Percentiles rank a stretch among this genome's conserved stretches.
Conservation (phyloP, 169 alveolate species). For the Cryptosporidium andersoni region DNA sequence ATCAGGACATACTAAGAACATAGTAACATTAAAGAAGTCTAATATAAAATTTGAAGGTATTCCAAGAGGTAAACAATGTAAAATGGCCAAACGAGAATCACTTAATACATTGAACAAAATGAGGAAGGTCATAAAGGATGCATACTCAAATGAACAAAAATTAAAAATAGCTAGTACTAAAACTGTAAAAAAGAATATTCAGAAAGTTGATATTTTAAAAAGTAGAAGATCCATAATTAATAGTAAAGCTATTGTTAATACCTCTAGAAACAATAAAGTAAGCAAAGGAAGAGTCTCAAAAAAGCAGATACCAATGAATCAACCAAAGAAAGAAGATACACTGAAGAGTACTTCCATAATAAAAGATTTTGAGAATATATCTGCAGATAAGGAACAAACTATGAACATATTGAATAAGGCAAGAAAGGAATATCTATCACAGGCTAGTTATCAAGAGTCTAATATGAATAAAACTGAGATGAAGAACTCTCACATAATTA, state of each 20-base stretch:
- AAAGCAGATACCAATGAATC: background rate
- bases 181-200: slow-evolving; percentile 9
- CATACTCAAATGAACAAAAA: background rate
- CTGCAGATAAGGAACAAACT: background rate
- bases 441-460: no score
- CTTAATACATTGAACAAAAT: no score
- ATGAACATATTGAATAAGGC: background rate
- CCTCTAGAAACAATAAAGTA: no score
- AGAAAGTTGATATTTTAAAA: background rate
- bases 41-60: no score
- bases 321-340: background rate
- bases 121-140: background rate
- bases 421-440: background rate
- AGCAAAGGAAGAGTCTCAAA: slow-evolving; percentile 14
- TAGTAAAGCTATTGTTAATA: background rate
- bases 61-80: no score
- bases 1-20: no score
- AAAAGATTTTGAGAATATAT: slow-evolving; percentile 6
- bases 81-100: no score
- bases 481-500: background rate
- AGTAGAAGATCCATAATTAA: background rate
- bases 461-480: background rate
- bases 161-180: slow-evolving; percentile 39
- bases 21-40: no score
- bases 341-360: background rate